Conservation (phyloP, 164 flowering plant species). For the Magnolia kwangsiensis region DNA sequence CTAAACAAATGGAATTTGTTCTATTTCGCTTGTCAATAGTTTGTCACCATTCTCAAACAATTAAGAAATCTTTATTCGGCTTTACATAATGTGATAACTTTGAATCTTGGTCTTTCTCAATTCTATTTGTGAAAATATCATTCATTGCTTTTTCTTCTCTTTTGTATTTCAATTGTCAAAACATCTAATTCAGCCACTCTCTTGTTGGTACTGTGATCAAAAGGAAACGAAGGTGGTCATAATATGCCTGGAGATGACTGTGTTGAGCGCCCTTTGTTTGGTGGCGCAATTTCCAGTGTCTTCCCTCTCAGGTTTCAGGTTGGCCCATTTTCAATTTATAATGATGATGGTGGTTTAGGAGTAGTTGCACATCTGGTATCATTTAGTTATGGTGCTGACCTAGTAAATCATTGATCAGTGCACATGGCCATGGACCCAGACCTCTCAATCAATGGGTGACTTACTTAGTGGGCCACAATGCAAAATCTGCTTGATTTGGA, state of each 20-base stretch:
- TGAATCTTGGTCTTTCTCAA: background rate
- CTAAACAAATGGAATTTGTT: no score
- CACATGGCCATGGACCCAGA: background rate
- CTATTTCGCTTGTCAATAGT: no score
- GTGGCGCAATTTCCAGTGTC: slow-evolving; percentile 56
- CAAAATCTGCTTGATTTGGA: background rate
- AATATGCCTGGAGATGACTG: slow-evolving; percentile 19
- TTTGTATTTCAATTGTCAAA: background rate
- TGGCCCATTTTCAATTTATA: background rate
- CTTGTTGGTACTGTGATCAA: background rate
- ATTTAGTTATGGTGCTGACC: no score
- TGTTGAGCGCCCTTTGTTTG: slow-evolving; percentile 54
- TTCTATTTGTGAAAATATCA: background rate
- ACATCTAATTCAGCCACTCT: background rate
- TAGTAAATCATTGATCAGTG: background rate
- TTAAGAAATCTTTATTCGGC: no score
- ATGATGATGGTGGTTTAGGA: background rate
- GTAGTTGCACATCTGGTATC: no score
- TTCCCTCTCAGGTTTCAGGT: slow-evolving; percentile 79
- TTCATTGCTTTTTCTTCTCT: background rate
- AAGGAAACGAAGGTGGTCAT: background rate
- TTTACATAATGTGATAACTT: background rate
- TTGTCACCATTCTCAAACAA: no score
- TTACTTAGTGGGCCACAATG: background rate
- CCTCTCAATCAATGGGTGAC: background rate